Evolutionary conservation across 208 protist genomes (phyloP).

Genomic region (Wallacemonas collosoma): DNA sequence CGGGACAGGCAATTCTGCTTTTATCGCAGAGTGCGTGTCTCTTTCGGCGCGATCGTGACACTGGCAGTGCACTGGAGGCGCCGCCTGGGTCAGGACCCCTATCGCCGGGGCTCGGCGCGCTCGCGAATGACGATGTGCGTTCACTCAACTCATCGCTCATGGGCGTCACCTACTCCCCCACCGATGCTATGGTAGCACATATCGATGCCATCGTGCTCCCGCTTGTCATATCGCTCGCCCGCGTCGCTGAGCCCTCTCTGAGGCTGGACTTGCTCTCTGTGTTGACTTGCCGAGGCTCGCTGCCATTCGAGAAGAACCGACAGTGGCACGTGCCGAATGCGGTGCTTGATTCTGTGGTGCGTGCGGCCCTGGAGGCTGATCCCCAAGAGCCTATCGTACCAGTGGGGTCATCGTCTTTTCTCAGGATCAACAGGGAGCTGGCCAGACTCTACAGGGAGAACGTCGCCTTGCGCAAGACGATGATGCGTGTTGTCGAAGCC

Average conservation of each 20-base stretch:
- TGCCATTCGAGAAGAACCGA: not conserved
- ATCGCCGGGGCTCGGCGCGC: too few species aligned
- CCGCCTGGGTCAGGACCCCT: too few species aligned
- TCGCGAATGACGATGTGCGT: not conserved
- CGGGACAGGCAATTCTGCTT: not conserved
- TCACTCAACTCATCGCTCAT: conserved; percentile 10
- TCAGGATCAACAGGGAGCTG: conserved; percentile 3
- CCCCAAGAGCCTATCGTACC: not conserved
- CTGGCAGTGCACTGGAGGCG: not conserved
- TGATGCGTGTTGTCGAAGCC: not conserved
- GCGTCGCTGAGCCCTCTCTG: not conserved
- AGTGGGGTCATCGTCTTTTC: not conserved
- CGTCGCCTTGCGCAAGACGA: not conserved
- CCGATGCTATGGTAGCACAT: not conserved
- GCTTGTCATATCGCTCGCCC: not conserved
- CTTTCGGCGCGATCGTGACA: not conserved
- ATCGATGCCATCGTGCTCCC: conserved; percentile 2
- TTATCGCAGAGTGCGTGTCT: not conserved
- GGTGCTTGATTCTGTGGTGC: not conserved
- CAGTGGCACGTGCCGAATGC: conserved; percentile 8
- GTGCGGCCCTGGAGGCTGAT: not conserved
- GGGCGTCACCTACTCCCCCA: not conserved
- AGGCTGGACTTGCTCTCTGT: not conserved
- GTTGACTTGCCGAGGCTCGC: not conserved
- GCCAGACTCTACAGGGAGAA: conserved; percentile 1